Evolutionary conservation across 208 protist genomes (phyloP), one percentile per base, ranked within the genome.

Genomic region (Trichomonas vaginalis): DNA sequence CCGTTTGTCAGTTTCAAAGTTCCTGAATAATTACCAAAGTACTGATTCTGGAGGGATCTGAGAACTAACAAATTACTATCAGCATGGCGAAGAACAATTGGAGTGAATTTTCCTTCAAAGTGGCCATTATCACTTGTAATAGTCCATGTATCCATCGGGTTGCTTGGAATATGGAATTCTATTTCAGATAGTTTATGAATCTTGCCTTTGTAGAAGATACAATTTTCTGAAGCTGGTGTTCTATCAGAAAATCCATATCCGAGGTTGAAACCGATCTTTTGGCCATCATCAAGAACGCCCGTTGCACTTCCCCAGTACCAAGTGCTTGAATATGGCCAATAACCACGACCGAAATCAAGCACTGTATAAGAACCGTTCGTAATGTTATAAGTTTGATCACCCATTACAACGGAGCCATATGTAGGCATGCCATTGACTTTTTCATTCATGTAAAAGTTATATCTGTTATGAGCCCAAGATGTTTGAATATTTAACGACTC

Each of bases 161-260:
- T 15, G 6, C 15, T 35, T 39, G 86, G 86, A 10, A 92, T 92
- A 9, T 92, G 0, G 45, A 92, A 92, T 8, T 48, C 45, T 27
- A 92, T 45, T 17, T 92, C 10, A 15, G 35, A 23, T 27, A 92
- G 23, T 47, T 92, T 92, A 32, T 51, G 40, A 92, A 51, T 45
- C 39, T n/a, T 51, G 3, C 45, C 45, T 2, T 51, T 51, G 17
- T 92, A 92, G 21, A 92, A 51, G 10, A 92, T 35, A n/a, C 42
- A 42, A 51, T 92, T 92, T 51, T 92, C 86, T 10, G 86, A 51
- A 12, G 86, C 86, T 15, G 42, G 17, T 2, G 40, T 48, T 17
- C 86, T 40, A 51, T 92, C 86, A 39, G 86, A 51, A 51, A 92
- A 92, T 48, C 86, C 86, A 51, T 92, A 92, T 9, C 86, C 86